Conservation (phyloP, 495 filamentous ascomycete genomes). For the Evernia prunastri region DNA sequence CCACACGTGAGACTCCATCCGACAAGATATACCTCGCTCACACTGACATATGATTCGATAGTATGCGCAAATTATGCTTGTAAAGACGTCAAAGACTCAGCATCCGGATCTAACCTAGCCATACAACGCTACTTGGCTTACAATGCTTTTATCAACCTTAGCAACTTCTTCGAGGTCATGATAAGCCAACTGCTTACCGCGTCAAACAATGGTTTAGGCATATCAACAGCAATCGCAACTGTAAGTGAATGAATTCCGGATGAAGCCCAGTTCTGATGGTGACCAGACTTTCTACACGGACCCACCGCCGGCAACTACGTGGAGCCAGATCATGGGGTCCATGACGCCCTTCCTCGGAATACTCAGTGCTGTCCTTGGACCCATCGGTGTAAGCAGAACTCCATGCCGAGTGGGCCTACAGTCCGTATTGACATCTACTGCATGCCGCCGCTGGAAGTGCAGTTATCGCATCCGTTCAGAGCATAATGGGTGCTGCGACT, state of each 20-base stretch:
- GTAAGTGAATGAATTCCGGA: neutral
- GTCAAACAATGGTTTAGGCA: constrained; percentile 11
- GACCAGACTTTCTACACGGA: constrained; percentile 16
- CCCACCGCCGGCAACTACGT: constrained; percentile 9
- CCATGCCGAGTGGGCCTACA: neutral
- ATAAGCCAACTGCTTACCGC: constrained; percentile 16
- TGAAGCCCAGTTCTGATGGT: neutral
- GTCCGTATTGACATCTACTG: neutral
- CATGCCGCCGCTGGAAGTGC: neutral
- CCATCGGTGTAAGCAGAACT: neutral
- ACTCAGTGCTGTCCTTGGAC: constrained; percentile 8
- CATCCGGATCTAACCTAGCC: constrained; percentile 6
- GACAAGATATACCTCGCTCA: neutral
- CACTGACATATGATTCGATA: neutral
- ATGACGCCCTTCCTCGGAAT: constrained; percentile 16
- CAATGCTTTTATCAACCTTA: constrained; percentile 17
- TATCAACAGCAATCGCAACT: constrained; percentile 10
- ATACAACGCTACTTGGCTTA: constrained; percentile 19
- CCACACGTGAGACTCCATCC: neutral
- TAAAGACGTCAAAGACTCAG: constrained; percentile 11
- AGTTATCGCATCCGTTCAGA: neutral
- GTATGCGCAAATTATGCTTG: constrained; percentile 13
- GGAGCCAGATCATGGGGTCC: constrained; percentile 15
- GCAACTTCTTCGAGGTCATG: constrained; percentile 19
- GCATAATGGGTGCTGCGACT: constrained; percentile 7